Conservation (phyloP, 345 rosid species). For the Eucalyptus shirleyi region DNA sequence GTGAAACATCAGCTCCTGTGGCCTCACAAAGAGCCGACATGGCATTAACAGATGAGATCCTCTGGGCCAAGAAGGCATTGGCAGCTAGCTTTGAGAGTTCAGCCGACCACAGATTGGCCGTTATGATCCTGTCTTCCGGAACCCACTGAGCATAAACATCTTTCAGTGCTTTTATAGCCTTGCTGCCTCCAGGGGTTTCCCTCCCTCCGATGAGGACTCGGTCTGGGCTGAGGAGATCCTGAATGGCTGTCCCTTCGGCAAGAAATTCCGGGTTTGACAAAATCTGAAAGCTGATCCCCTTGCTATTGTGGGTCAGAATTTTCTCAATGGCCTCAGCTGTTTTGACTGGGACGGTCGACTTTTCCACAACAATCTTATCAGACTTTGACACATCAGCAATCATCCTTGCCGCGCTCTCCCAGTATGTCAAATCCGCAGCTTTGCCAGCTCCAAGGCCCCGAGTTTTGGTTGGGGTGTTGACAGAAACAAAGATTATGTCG, state of each 20-base stretch:
- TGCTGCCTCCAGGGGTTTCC: slow-evolving; percentile 56
- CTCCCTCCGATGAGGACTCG: slow-evolving; percentile 81
- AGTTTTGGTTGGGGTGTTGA: slow-evolving; percentile 78
- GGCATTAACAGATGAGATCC: slow-evolving; percentile 81
- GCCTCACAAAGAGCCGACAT: slow-evolving; percentile 86
- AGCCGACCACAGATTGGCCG: slow-evolving; percentile 85
- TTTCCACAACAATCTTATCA: slow-evolving; percentile 79
- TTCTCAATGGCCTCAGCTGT: slow-evolving; percentile 84
- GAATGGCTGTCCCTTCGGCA: slow-evolving; percentile 80
- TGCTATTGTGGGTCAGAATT: slow-evolving; percentile 65
- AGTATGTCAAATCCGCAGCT: slow-evolving; percentile 77
- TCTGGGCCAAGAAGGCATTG: slow-evolving; percentile 79
- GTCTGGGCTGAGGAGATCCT: slow-evolving; percentile 60
- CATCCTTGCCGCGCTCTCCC: slow-evolving; percentile 91
- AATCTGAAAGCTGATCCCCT: slow-evolving; percentile 76
- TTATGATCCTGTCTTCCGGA: slow-evolving; percentile 46
- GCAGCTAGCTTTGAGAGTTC: slow-evolving; percentile 90
- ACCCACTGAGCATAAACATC: slow-evolving; percentile 85
- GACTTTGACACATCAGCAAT: slow-evolving; percentile 77
- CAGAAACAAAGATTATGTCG: slow-evolving; percentile 70
- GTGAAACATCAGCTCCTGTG: slow-evolving; percentile 65
- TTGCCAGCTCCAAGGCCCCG: slow-evolving; percentile 82
- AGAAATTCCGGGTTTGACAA: slow-evolving; percentile 85
- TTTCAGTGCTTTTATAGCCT: slow-evolving; percentile 54
- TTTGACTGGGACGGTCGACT: slow-evolving; percentile 81